Evolutionary conservation across 1,284 basidiomycete genomes (phyloP), one percentile per base, ranked within the genome.

Genomic region (Gastroboletus turbinatus): DNA sequence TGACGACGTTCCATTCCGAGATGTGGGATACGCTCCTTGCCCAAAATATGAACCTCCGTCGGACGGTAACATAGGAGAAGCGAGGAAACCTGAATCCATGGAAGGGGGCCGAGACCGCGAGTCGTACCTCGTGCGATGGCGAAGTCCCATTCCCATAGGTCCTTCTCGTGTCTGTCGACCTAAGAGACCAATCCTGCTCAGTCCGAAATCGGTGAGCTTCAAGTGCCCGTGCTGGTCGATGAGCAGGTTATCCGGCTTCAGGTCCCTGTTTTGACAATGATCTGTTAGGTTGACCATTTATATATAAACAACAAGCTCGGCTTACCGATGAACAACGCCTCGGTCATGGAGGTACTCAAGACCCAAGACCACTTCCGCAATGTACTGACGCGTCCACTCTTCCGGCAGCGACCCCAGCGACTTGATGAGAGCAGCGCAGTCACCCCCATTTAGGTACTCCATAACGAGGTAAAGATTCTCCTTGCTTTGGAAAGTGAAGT

Each of bases 401-500:
- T 99, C 95, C 0, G 94, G 90, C 32, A 99, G 75, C 19, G 83
- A 88, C 10, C 96, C 97, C n/a, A 99, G 72, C 17, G 91, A 90
- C 76, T 99, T 99, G 82, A 98, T 92, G 55, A 99, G 82, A 5
- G 94, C 93, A 6, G 95, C 94, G 68, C 96, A 98, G 68, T 99
- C 97, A 19, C 97, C 97, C 38, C 97, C 97, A 67, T 94, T 97
- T 38, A 96, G 81, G 68, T 96, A 96, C 74, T 99, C 97, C 97
- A 99, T 99, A 56, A 99, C 92, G 42, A 99, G 82, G 75, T 99
- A 99, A 54, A 99, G 76, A 71, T 98, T 98, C 38, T 98, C 95
- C 75, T 96, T 94, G 83, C 96, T 98, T 77, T 99, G 97, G 80
- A 99, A 99, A 35, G 97, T 98, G 76, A 97, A 99, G 78, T 93